A percentile compares a stretch with the other conserved stretches of the same genome.
Evolutionary conservation across 208 protist species (phyloP).

Genomic region (Trypanosoma caninum): DNA sequence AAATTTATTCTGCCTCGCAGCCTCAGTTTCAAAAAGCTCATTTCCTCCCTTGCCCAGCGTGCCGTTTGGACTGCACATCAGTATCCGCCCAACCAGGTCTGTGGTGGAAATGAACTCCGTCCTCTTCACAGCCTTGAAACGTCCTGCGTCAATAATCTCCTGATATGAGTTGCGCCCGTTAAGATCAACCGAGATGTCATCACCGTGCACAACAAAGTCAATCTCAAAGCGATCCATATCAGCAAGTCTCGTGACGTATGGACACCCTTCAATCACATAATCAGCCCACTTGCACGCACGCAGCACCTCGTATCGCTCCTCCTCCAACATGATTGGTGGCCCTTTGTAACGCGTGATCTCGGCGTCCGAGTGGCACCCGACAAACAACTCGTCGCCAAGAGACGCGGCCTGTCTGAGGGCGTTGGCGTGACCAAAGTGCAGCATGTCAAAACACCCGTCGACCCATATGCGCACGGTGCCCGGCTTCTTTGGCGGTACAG

Average conservation of each 20-base stretch:
- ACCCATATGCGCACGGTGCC: conserved; percentile 82
- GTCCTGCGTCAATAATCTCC: conserved; percentile 89
- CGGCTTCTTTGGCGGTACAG: conserved; percentile 57
- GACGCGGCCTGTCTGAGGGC: conserved; percentile 80
- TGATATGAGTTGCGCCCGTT: conserved; percentile 95
- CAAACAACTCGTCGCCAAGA: conserved; percentile 94
- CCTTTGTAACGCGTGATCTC: conserved; percentile 96
- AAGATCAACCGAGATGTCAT: conserved; percentile 96
- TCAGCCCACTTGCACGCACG: conserved; percentile 98
- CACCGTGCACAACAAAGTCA: conserved; percentile 97
- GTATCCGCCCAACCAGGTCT: conserved; percentile 97
- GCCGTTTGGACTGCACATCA: conserved; percentile 91
- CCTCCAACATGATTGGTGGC: conserved; percentile 95
- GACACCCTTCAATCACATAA: conserved; percentile 94
- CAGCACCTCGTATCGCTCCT: conserved; percentile 94
- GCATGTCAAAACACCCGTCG: conserved; percentile 91
- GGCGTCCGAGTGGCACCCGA: conserved; percentile 96
- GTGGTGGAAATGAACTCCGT: conserved; percentile 98
- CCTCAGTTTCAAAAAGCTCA: conserved; percentile 34
- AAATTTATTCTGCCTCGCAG: conserved; percentile 14
- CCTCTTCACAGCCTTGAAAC: conserved; percentile 91
- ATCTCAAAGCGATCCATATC: conserved; percentile 92
- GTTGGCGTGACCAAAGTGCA: conserved; percentile 91
- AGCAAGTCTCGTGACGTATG: conserved; percentile 92
- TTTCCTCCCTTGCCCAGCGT: conserved; percentile 36